Percentiles rank a stretch among this genome's conserved stretches.
phyloP scores from a whole-genome alignment of 2,329 filamentous ascomycete species.

The Colletotrichum nymphaeae region DNA sequence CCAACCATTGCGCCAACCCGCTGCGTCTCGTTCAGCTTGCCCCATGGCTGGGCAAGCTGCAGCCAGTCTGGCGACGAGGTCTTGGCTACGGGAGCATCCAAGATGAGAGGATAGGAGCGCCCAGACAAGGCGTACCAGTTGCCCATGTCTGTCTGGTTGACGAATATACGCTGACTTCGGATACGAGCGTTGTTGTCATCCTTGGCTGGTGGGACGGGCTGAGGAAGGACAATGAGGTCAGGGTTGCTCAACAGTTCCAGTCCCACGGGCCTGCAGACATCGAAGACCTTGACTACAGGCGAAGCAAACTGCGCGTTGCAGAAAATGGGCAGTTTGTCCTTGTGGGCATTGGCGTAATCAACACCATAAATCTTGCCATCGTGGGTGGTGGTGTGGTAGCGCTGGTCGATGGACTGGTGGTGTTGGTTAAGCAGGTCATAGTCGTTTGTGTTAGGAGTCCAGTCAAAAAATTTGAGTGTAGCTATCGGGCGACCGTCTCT shows the following conservation, averaged over 20 bases:
- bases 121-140: conserved; percentile 97
- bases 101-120: conserved; percentile 84
- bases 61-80: conserved; percentile 60
- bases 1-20: conserved; percentile 74
- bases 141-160: conserved; percentile 87
- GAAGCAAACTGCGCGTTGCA: conserved; percentile 60
- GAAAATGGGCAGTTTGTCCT: conserved; percentile 66
- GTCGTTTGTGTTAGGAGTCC: conserved; percentile 93
- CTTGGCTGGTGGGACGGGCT: conserved; percentile 75
- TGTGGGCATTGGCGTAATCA: conserved; percentile 60
- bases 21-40: conserved; percentile 56
- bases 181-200: conserved; percentile 62
- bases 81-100: conserved; percentile 68
- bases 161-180: conserved; percentile 76
- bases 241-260: conserved; percentile 71
- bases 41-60: conserved; percentile 53
- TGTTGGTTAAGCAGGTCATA: conserved; percentile 89
- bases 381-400: conserved; percentile 88
- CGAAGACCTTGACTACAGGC: conserved; percentile 89
- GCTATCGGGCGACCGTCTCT: conserved; percentile 81
- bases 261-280: conserved; percentile 81
- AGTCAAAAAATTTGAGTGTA: conserved; percentile 92
- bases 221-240: conserved; percentile 85
- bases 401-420: conserved; percentile 81
- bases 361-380: conserved; percentile 88